Conservation (phyloP, 2,329 filamentous ascomycete species). For the Sporothrix globosa region DNA sequence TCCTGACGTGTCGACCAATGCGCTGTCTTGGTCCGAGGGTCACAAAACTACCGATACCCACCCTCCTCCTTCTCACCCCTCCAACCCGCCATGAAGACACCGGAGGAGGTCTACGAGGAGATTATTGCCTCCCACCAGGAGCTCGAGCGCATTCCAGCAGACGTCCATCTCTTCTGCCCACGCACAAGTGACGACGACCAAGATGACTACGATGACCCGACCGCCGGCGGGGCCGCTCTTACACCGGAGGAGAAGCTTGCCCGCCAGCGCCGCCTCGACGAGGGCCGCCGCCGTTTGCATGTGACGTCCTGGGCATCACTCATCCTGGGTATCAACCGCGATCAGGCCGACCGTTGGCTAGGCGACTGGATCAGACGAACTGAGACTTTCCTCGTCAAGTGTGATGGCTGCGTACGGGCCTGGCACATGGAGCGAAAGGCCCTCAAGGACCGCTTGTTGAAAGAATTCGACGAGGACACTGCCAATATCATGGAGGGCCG, state of each 20-base stretch:
- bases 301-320: conserved; percentile 69
- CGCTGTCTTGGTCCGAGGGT: background rate
- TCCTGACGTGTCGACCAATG: background rate
- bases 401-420: conserved; percentile 71
- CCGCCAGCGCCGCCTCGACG: conserved; percentile 51
- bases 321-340: conserved; percentile 67
- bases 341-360: conserved; percentile 62
- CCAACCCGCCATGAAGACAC: conserved; percentile 43
- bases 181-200: conserved; percentile 64
- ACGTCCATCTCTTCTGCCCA: conserved; percentile 70
- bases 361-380: conserved; percentile 62
- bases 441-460: conserved; percentile 64
- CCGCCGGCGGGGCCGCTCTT: conserved; percentile 50
- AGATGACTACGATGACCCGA: conserved; percentile 64
- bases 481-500: conserved; percentile 47
- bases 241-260: conserved; percentile 55
- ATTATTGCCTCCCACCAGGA: conserved; percentile 51
- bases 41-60: background rate
- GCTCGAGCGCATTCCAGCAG: conserved; percentile 49
- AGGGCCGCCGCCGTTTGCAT: conserved; percentile 60
- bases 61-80: background rate
- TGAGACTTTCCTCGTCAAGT: conserved; percentile 62
- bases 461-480: conserved; percentile 52
- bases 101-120: conserved; percentile 45
- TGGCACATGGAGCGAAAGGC: conserved; percentile 71